Evolutionary conservation across 2,329 filamentous ascomycete genomes (phyloP), one percentile per base, ranked within the genome.

Genomic region (Oidium heveae): DNA sequence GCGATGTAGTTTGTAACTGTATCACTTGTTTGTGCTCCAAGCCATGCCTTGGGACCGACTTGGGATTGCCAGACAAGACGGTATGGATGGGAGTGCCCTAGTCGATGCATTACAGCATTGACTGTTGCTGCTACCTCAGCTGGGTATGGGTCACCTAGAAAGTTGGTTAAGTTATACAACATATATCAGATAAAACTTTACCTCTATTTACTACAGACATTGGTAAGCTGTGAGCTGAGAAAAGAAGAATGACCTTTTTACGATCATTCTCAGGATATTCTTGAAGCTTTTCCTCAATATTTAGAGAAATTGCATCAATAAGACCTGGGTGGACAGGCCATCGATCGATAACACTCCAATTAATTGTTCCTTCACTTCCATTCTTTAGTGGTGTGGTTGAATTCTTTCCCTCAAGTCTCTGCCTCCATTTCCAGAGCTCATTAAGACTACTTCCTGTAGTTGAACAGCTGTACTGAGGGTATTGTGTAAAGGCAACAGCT

Each of bases 11-110:
- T 76, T 64, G 88, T 80, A 12, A 98, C 91, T 0, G 88, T 89
- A 60, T 82, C 79, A 57, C 82, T 80, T 0, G 91, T 98, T 68
- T 98, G 91, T 12, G 91, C 88, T 22, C 91, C 91, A 9, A 98
- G 74, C 91, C 91, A 98, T 20, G 91, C 84, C 32, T 82, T 86
- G 0, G 93, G 91, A 8, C 93, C 91, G 58, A 98, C 91, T 69
- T 98, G 91, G 5, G 88, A 95, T 68, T 98, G 91, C 91, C 91
- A 98, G 64, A 88, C 91, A 18, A 98, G 74, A 55, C 91, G 81
- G 69, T 95, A 96, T 6, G 84, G 86, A 69, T 98, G 91, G 57
- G 79, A 82, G 68, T 91, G 87, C 34, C 81, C 82, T 15, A 98
- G 74, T 52, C 86, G 76, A 66, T 93, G 78, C 84, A 95, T 95